Percentiles rank a stretch among this genome's conserved stretches.
Conservation (phyloP, 225 moss, liverwort and hornwort species). For the Rhytidiadelphus loreus region DNA sequence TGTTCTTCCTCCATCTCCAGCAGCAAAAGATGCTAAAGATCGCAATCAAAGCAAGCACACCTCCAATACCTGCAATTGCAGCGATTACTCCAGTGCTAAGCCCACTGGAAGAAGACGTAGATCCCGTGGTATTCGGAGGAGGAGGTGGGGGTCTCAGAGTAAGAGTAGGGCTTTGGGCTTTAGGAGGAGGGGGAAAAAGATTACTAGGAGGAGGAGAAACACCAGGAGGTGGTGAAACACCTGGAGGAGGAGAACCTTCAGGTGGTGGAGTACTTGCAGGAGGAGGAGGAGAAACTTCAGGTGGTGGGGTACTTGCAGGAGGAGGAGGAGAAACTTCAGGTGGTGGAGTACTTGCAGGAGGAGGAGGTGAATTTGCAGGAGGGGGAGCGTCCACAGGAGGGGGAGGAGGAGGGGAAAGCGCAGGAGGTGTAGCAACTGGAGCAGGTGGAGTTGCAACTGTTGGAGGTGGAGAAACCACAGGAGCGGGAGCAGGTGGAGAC, state of each 20-base stretch:
- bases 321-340: not conserved
- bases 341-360: not conserved
- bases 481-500: not conserved
- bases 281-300: not conserved
- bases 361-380: not conserved
- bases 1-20: conserved; percentile 1
- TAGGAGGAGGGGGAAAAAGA: conserved; percentile 8
- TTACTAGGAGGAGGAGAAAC: not conserved
- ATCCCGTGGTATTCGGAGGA: not conserved
- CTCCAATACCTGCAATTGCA: conserved; percentile 14
- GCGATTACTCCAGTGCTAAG: not conserved
- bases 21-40: not conserved
- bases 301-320: not conserved
- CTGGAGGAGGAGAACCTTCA: not conserved
- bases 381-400: not conserved
- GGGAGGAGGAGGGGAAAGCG: not conserved
- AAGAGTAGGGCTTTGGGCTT: not conserved
- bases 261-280: not conserved
- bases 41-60: not conserved
- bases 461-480: not conserved
- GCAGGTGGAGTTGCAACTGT: not conserved
- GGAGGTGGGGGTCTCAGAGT: not conserved
- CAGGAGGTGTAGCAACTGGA: not conserved
- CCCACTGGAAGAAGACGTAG: not conserved
- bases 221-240: not conserved